Conservation (phyloP, 2,329 filamentous ascomycete species). For the Fusarium austroafricanum region DNA sequence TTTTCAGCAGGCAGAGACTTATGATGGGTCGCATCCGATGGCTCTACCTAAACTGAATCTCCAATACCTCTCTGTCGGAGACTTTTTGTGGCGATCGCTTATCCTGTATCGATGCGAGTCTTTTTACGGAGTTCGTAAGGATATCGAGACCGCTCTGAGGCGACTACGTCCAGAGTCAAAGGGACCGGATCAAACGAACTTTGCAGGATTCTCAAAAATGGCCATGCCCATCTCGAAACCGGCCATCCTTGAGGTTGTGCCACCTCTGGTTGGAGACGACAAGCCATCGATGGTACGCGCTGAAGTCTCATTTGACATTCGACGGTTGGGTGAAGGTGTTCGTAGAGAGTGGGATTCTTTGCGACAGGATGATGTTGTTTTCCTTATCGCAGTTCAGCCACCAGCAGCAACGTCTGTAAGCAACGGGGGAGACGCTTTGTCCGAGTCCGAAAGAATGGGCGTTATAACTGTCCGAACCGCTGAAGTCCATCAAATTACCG, state of each 20-base stretch:
- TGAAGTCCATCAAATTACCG: slow-evolving; percentile 85
- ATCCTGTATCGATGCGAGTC: slow-evolving; percentile 89
- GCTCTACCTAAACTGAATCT: slow-evolving; percentile 95
- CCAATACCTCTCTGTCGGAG: slow-evolving; percentile 93
- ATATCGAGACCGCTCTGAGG: slow-evolving; percentile 85
- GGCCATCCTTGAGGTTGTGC: slow-evolving; percentile 86
- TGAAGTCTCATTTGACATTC: slow-evolving; percentile 87
- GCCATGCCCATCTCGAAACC: slow-evolving; percentile 87
- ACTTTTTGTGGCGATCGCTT: slow-evolving; percentile 97
- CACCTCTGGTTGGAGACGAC: slow-evolving; percentile 83
- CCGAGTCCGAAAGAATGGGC: slow-evolving; percentile 70
- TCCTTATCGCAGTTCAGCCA: slow-evolving; percentile 81
- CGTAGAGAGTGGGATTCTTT: slow-evolving; percentile 91
- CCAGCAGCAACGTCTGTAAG: slow-evolving; percentile 61
- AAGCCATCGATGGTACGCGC: slow-evolving; percentile 87
- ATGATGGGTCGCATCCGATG: slow-evolving; percentile 87
- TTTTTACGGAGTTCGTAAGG: slow-evolving; percentile 92
- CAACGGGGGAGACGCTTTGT: slow-evolving; percentile 62
- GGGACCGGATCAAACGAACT: slow-evolving; percentile 74
- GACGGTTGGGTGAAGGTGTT: slow-evolving; percentile 78
- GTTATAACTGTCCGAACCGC: slow-evolving; percentile 81
- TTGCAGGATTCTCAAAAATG: slow-evolving; percentile 91
- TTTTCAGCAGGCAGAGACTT: slow-evolving; percentile 83
- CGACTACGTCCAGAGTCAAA: slow-evolving; percentile 77
- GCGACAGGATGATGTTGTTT: slow-evolving; percentile 88